These are phyloP conservation scores for Setomelanomma holmii DNA, from an alignment of 2,329 filamentous ascomycete species.

Conservation along the genomic window DNA sequence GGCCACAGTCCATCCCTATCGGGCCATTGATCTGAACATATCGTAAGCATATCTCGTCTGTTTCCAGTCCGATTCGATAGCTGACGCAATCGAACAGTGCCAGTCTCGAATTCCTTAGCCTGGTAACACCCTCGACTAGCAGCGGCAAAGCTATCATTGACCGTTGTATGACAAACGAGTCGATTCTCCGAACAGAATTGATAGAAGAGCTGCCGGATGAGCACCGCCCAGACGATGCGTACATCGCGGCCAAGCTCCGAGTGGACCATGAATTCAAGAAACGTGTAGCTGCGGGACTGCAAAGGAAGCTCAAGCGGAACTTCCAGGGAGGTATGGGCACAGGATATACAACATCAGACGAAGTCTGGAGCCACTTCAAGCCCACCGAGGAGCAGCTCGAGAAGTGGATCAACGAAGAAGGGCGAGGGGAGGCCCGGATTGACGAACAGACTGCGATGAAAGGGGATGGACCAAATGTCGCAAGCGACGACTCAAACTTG, in stretches of 20 bases:
- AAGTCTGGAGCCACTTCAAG: conserved; percentile 62
- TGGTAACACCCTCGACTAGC: conserved; percentile 52
- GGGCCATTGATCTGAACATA: conserved; percentile 69
- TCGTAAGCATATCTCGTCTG: conserved; percentile 32
- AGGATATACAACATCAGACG: conserved; percentile 51
- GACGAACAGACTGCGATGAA: conserved; percentile 21
- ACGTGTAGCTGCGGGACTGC: conserved; percentile 56
- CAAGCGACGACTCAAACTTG: neutral
- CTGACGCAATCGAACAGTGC: conserved; percentile 46
- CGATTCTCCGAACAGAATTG: conserved; percentile 55
- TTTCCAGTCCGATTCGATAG: neutral
- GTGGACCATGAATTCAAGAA: conserved; percentile 65
- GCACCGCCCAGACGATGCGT: conserved; percentile 65
- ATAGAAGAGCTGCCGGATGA: conserved; percentile 59
- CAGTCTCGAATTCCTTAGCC: conserved; percentile 67
- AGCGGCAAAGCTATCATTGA: conserved; percentile 55
- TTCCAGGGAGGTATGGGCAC: conserved; percentile 44
- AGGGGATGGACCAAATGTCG: neutral
- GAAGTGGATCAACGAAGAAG: conserved; percentile 32
- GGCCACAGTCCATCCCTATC: conserved; percentile 67
- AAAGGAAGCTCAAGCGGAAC: conserved; percentile 44
- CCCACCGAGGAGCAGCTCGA: conserved; percentile 35
- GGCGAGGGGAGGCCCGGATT: conserved; percentile 25
- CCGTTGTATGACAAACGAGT: conserved; percentile 61
- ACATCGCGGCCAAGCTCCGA: conserved; percentile 63